Evolutionary conservation across 768 basidiomycete species (phyloP).

Genomic region (Leccinum rimulosum): DNA sequence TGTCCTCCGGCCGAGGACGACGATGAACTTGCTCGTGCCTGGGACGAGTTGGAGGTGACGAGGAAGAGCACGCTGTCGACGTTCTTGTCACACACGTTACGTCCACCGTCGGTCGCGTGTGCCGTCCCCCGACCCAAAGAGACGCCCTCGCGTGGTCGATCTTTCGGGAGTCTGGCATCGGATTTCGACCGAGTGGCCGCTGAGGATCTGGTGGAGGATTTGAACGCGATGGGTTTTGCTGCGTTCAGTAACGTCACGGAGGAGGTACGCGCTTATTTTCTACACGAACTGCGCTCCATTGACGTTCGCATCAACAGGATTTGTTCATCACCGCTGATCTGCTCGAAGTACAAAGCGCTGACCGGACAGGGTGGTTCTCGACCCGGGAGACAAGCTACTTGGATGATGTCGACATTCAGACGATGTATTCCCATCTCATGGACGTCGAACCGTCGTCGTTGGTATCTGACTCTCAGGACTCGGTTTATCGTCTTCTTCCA

Average conservation of each 20-base stretch:
- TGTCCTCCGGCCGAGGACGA: slow-evolving; percentile 35
- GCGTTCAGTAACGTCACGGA: slow-evolving; percentile 75
- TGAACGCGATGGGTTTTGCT: slow-evolving; percentile 75
- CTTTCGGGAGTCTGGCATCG: slow-evolving; percentile 46
- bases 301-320: slow-evolving; percentile 46
- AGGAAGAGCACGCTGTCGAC: slow-evolving; percentile 40
- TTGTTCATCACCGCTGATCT: slow-evolving; percentile 74
- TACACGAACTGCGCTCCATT: slow-evolving; percentile 3
- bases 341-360: slow-evolving; percentile 76
- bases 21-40: slow-evolving; percentile 44
- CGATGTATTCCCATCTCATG: slow-evolving; percentile 68
- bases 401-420: slow-evolving; percentile 76
- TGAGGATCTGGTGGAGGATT: slow-evolving; percentile 71
- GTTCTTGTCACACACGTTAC: slow-evolving; percentile 56
- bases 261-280: slow-evolving; percentile 48
- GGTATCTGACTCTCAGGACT: slow-evolving; percentile 70
- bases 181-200: slow-evolving; percentile 62
- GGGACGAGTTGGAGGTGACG: slow-evolving; percentile 43
- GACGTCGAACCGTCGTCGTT: slow-evolving; percentile 71
- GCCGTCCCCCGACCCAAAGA: slow-evolving; percentile 25
- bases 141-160: slow-evolving; percentile 8
- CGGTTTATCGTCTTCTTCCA: slow-evolving; percentile 70
- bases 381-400: slow-evolving; percentile 49
- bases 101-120: slow-evolving; percentile 44
- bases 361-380: slow-evolving; percentile 77